These are phyloP conservation scores for Cyclotella sp. DNA, from an alignment of 108 stramenopile species.

Conservation along the genomic window DNA sequence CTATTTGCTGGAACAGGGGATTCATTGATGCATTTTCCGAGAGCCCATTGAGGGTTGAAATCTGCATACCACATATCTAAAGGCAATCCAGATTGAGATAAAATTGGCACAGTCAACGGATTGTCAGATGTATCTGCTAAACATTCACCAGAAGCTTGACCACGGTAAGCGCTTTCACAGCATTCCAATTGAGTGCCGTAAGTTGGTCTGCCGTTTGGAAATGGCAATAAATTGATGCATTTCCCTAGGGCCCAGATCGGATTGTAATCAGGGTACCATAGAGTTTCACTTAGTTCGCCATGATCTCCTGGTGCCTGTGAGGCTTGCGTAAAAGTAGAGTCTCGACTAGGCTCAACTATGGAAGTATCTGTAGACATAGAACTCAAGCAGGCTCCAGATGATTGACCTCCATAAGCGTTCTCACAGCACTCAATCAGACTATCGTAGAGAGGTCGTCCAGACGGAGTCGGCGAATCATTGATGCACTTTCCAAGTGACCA, in stretches of 20 bases:
- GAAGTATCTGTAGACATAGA: neutral
- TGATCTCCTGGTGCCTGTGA: neutral
- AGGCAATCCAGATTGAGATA: neutral
- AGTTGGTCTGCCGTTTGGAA: slow-evolving; percentile 3
- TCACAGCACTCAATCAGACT: slow-evolving; percentile 20
- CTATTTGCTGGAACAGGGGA: slow-evolving; percentile 23
- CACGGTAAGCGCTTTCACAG: slow-evolving; percentile 3
- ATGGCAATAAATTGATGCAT: slow-evolving; percentile 17
- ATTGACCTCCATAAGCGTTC: slow-evolving; percentile 18
- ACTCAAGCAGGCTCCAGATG: slow-evolving; percentile 20
- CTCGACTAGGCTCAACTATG: neutral
- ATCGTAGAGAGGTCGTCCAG: slow-evolving; percentile 21
- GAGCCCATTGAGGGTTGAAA: slow-evolving; percentile 16
- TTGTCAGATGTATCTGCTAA: neutral
- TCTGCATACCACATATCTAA: slow-evolving; percentile 18
- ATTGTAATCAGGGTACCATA: slow-evolving; percentile 18
- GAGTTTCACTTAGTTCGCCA: neutral
- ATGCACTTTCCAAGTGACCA: slow-evolving; percentile 26
- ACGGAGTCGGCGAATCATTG: slow-evolving; percentile 8
- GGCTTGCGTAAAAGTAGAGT: neutral
- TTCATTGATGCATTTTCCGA: slow-evolving; percentile 20
- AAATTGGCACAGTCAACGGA: neutral
- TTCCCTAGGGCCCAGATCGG: slow-evolving; percentile 14
- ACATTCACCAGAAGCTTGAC: slow-evolving; percentile 12
- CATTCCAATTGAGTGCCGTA: slow-evolving; percentile 7